Percentiles rank a stretch among this genome's conserved stretches.
These are phyloP conservation scores for Apiotrichum gracile DNA, from an alignment of 1,284 basidiomycete genomes.

Conservation along the genomic window DNA sequence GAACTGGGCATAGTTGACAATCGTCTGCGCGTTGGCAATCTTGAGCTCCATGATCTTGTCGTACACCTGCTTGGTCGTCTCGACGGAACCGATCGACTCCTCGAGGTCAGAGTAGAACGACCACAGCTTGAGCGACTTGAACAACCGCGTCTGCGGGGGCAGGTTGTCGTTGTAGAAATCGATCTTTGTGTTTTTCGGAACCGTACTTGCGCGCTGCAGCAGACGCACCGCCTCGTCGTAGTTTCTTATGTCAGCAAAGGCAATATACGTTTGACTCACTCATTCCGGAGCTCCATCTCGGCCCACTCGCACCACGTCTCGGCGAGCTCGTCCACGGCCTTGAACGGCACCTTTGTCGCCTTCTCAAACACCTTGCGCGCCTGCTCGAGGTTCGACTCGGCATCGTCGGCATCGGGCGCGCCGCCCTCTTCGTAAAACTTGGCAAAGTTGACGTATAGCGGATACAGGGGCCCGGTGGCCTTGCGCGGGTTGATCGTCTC, in stretches of 20 bases:
- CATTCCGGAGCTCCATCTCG: constrained; percentile 93
- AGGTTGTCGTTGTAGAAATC: constrained; percentile 92
- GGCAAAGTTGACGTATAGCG: constrained; percentile 90
- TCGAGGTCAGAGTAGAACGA: constrained; percentile 97
- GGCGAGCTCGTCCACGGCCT: constrained; percentile 92
- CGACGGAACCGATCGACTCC: constrained; percentile 90
- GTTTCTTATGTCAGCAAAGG: constrained; percentile 55
- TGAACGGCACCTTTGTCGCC: constrained; percentile 85
- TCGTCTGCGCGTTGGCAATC: constrained; percentile 97
- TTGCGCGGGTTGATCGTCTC: constrained; percentile 84
- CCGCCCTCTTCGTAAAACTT: constrained; percentile 98
- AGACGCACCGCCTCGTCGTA: constrained; percentile 91
- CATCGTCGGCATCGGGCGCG: constrained; percentile 49
- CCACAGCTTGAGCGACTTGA: constrained; percentile 98
- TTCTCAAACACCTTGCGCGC: constrained; percentile 91
- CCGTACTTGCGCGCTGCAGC: constrained; percentile 89
- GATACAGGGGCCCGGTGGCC: constrained; percentile 85
- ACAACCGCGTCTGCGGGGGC: constrained; percentile 79
- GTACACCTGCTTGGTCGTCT: constrained; percentile 86
- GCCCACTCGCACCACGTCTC: constrained; percentile 99
- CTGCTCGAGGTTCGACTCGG: constrained; percentile 73
- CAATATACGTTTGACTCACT: constrained; percentile 55
- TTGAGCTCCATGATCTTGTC: constrained; percentile 95
- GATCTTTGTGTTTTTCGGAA: constrained; percentile 83
- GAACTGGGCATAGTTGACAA: constrained; percentile 96